Evolutionary conservation across 2,329 filamentous ascomycete genomes (phyloP).

Genomic region (Botrytis aclada): DNA sequence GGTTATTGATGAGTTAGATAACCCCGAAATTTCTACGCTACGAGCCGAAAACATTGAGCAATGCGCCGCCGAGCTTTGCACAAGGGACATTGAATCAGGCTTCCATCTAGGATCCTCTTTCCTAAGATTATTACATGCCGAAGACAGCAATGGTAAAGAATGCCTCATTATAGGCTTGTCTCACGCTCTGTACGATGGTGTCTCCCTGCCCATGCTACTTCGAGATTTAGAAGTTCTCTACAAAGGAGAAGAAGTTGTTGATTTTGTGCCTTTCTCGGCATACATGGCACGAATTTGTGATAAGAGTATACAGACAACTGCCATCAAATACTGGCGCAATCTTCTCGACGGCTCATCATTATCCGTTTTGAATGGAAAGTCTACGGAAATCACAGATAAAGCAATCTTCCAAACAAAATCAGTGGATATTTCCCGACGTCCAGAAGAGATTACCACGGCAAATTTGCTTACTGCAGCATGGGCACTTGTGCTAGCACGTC

Average conservation of each 20-base stretch:
- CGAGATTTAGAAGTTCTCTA: constrained; percentile 27
- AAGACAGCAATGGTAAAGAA: constrained; percentile 30
- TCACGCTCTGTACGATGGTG: constrained; percentile 62
- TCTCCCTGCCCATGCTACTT: constrained; percentile 48
- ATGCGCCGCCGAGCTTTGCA: constrained; percentile 37
- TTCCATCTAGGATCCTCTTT: constrained; percentile 43
- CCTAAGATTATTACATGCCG: constrained; percentile 33
- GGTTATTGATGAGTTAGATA: constrained; percentile 37
- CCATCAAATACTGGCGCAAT: constrained; percentile 43
- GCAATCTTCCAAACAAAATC: constrained; percentile 38
- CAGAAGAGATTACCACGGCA: constrained; percentile 42
- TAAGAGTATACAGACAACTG: constrained; percentile 35
- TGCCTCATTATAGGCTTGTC: constrained; percentile 45
- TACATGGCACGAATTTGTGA: constrained; percentile 36
- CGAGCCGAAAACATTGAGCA: constrained; percentile 35
- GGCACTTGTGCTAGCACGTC: constrained; percentile 42
- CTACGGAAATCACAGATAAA: constrained; percentile 26
- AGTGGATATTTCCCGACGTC: constrained; percentile 30
- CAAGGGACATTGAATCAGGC: constrained; percentile 38
- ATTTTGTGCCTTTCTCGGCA: constrained; percentile 41
- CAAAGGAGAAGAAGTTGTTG: constrained; percentile 38
- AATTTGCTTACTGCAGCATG: constrained; percentile 45
- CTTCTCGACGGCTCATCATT: constrained; percentile 41
- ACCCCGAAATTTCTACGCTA: constrained; percentile 32
- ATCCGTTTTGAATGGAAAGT: constrained; percentile 20